Evolutionary conservation across 139 green algal species (phyloP), one percentile per base, ranked within the genome.

Genomic region (Limnomonas spitsbergensis): DNA sequence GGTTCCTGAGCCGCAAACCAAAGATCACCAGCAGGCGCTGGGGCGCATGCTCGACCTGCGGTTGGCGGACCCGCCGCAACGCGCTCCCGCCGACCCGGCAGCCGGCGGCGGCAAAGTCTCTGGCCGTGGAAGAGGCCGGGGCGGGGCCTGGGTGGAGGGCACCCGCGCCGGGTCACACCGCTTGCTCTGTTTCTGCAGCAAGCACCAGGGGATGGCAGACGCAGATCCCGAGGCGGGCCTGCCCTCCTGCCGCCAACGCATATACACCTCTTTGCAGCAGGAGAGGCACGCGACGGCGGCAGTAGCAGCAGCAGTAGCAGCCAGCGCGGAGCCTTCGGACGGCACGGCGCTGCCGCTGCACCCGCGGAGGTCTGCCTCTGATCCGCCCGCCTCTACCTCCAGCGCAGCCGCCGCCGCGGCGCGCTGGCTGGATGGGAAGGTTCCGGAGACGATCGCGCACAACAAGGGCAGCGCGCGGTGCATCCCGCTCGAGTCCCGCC

Each of bases 171-270:
- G 68, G 29, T 9, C 4, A 3, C 68, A 74, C 68, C 68, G 68
- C 20, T 42, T 74, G 68, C 68, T 74, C 35, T 74, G 68, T 32
- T 74, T 36, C 24, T 74, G 68, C 36, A 42, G 6, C 34, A 74
- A 29, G 36, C 68, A 74, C 29, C 3, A 6, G 14, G 36, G 35
- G 4, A 24, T 42, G 29, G 56, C 56, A 32, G 6, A 35, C 7
- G 56, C n/a, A 70, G 56, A 32, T 32, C 42, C 42, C 7, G 42
- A 54, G 42, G n/a, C n/a, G n/a, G n/a, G n/a, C n/a, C n/a, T n/a
- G n/a, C n/a, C n/a, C n/a, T n/a, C n/a, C n/a, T n/a, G n/a, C n/a
- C 42, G 42, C 42, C 6, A 54, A 54, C 42, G 42, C 42, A 9
- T 54, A 9, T 54, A 54, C 42, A 54, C 9, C 7, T 54, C 42